Base-by-base conservation (phyloP, 2,329 filamentous ascomycete genomes). In the Cytospora mali region DNA sequence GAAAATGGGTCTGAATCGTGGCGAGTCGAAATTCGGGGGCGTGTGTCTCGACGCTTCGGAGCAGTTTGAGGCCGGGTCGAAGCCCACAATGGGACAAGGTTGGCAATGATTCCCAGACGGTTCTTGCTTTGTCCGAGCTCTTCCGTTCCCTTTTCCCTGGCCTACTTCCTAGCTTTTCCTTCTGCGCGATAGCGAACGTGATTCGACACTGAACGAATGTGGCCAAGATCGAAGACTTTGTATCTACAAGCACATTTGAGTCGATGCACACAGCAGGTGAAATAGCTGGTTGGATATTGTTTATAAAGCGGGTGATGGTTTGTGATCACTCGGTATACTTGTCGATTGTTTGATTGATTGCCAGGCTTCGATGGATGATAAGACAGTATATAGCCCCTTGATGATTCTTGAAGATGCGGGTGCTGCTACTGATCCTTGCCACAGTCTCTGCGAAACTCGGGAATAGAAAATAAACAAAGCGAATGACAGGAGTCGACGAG, bases 401-500 rank as follows among this genome's bases (percentile, higher is more conserved):
- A 48, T 60, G 51, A 56, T 64, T 65, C 27, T 42, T 57, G 58
- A 58, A 48, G 61, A 63, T 48, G 51, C 58, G 39, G 52, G 46
- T 64, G 51, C 58, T 65, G 62, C 48, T 66, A 52, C 57, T 68
- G 66, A 49, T 70, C 61, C 57, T 67, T 61, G 69, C 64, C 52
- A 62, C 64, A 49, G 61, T 68, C 62, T 68, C 4, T 39, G 42
- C 67, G 64, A 70, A 70, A 73, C 42, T 23, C n/a, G 71, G 71
- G 72, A 75, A 71, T 71, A 71, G 75, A 76, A 76, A 77, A 80
- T 80, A 78, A 78, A 81, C 79, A 78, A 87, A 89, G 86, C 86
- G 86, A 89, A 85, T 87, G 86, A 88, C 85, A 87, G 86, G 86
- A 88, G 86, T 81, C 86, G 79, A 82, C 86, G 86, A 88, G 86